phyloP scores from a whole-genome alignment of 208 protist genomes.

The Herpetomonas samuelpessoai region DNA sequence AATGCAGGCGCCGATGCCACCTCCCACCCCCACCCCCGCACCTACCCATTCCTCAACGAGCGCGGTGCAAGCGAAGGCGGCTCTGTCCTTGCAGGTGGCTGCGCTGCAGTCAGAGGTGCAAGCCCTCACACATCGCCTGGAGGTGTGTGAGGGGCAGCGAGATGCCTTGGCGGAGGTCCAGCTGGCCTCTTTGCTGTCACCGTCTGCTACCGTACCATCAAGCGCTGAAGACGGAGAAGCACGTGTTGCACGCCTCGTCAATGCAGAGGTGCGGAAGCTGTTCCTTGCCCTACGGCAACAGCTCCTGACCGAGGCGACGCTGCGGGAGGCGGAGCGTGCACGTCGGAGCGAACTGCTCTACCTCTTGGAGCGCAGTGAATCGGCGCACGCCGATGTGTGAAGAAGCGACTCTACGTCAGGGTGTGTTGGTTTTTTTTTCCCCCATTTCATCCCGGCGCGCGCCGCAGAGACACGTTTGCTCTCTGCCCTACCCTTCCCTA shows the following conservation, averaged over 20 bases:
- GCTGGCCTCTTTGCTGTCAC: not conserved
- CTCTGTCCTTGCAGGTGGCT: not conserved
- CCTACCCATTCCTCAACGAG: not conserved
- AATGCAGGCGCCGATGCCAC: not conserved
- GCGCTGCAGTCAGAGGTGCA: not conserved
- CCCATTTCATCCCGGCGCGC: too few relatives aligned
- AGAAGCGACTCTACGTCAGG: too few relatives aligned
- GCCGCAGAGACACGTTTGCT: too few relatives aligned
- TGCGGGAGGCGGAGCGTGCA: constrained; percentile 50
- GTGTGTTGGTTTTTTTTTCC: too few relatives aligned
- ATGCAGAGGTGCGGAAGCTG: constrained; percentile 45
- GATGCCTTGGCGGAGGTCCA: not conserved
- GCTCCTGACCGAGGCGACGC: constrained; percentile 33
- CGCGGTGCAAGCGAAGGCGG: too few relatives aligned
- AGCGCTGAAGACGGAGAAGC: not conserved
- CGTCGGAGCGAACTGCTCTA: constrained; percentile 55
- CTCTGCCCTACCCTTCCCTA: too few relatives aligned
- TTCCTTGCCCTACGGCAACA: constrained; percentile 46
- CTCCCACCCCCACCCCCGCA: not conserved
- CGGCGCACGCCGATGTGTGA: not conserved
- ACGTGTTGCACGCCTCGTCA: constrained; percentile 9
- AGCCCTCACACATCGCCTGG: not conserved
- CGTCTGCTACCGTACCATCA: not conserved
- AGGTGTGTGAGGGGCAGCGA: constrained; percentile 1
- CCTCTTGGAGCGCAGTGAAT: constrained; percentile 29